Percentiles rank a stretch among this genome's conserved stretches.
Conservation (phyloP, 1,284 basidiomycete species). For the Hymenochaete sp. region DNA sequence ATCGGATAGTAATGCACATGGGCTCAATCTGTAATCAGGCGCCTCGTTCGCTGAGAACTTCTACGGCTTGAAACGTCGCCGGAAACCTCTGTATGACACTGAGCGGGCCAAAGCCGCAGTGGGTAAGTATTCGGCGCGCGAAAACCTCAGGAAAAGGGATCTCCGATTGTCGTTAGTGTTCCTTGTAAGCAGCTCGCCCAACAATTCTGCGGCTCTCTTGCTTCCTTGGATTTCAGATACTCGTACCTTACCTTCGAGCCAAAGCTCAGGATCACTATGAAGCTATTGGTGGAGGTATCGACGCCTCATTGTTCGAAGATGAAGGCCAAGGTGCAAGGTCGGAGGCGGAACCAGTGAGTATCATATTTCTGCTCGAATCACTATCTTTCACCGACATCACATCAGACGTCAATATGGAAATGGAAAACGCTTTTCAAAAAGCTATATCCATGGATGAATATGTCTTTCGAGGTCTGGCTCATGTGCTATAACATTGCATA, state of each 20-base stretch:
- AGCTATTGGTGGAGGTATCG: slow-evolving; percentile 74
- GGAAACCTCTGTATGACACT: slow-evolving; percentile 61
- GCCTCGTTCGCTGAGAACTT: slow-evolving; percentile 92
- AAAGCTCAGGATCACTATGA: slow-evolving; percentile 91
- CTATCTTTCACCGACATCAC: slow-evolving; percentile 5
- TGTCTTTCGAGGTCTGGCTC: slow-evolving; percentile 72
- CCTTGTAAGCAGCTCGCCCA: slow-evolving; percentile 45
- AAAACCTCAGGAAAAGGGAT: slow-evolving; percentile 54
- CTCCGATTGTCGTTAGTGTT: slow-evolving; percentile 70
- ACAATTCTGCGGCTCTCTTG: not conserved
- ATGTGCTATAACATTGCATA: slow-evolving; percentile 84
- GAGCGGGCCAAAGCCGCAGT: slow-evolving; percentile 59
- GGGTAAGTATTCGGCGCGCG: slow-evolving; percentile 52
- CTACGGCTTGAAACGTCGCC: slow-evolving; percentile 78
- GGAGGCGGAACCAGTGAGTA: not conserved
- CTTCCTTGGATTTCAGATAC: slow-evolving; percentile 45
- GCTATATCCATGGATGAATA: slow-evolving; percentile 78
- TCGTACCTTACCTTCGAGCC: slow-evolving; percentile 81
- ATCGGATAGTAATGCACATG: slow-evolving; percentile 2
- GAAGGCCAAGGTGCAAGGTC: slow-evolving; percentile 19
- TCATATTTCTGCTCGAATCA: slow-evolving; percentile 16
- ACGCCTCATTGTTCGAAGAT: slow-evolving; percentile 58
- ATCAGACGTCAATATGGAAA: not conserved
- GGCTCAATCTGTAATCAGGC: slow-evolving; percentile 35
- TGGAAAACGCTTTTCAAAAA: slow-evolving; percentile 42